Conservation (phyloP, 306 rosid species). For the Quercus variabilis region DNA sequence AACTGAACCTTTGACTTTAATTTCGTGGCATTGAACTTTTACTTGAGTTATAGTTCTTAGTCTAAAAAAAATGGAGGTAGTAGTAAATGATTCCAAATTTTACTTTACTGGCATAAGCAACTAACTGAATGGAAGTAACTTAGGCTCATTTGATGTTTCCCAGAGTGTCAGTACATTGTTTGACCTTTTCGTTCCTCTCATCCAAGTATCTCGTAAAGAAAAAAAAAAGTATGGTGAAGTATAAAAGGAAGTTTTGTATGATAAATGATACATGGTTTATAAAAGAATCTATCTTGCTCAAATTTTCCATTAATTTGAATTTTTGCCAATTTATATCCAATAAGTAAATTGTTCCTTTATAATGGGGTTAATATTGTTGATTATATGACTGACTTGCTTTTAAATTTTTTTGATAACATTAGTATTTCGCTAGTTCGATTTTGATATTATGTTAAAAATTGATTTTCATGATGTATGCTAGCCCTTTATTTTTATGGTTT, state of each 20-base stretch:
- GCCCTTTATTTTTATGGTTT: slow-evolving; percentile 7
- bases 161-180: background rate
- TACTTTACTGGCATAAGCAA: background rate
- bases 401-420: background rate
- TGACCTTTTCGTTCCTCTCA: background rate
- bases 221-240: slow-evolving; percentile 13
- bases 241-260: slow-evolving; percentile 5
- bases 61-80: slow-evolving; percentile 4
- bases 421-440: background rate
- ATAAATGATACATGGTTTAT: background rate
- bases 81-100: background rate
- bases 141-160: background rate
- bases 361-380: background rate
- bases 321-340: background rate
- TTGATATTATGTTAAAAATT: slow-evolving; percentile 4
- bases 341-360: background rate
- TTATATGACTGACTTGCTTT: background rate
- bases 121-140: background rate
- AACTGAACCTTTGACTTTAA: slow-evolving; percentile 7
- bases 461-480: slow-evolving; percentile 7
- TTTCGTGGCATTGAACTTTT: slow-evolving; percentile 9
- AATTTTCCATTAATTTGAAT: background rate
- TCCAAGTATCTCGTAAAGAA: background rate
- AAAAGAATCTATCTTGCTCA: background rate
- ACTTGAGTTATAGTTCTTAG: slow-evolving; percentile 13